Base-by-base conservation (phyloP, 257 asterid genomes). In the Solanum stenotomum region DNA sequence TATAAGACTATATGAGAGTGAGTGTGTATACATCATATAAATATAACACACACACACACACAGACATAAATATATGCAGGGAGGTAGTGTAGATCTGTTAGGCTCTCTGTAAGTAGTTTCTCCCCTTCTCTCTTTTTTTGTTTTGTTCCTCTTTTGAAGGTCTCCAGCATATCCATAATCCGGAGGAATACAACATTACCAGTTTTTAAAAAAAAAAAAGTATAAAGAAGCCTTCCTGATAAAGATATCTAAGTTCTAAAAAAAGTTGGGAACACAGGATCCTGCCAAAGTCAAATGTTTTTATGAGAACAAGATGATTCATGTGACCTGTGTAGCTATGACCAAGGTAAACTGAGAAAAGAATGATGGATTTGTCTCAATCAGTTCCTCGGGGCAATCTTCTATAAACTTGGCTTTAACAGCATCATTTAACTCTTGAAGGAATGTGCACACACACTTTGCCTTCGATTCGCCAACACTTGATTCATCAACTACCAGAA, bases 371-470 rank as follows among this genome's bases (percentile, higher is more conserved):
- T 93, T 96, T 23, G 96, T 93, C 67, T 94, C 96, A 61, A 97
- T 96, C 85, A 96, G 87, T 77, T 92, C 91, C 86, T 94, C 94
- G 5, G 99, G 98, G 89, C 91, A 84, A 89, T 96, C 99, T 87
- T 97, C 99, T 13, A 97, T 93, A 84, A 94, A 97, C 90, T 94
- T 97, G 20, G 98, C 98, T 88, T 97, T 95, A 79, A 96, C 99
- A 5, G 98, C 99, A 93, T 96, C 99, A 90, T 97, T 97, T 92
- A 97, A 90, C 93, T 96, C 99, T 93, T 96, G 96, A 68, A 97
- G 98, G 89, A 95, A 96, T 10, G 99, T 88, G 65, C 98, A 97
- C 15, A 95, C 99, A 6, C 97, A 96, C 88, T 94, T 96, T 74
- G 99, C 98, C 94, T 93, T 97, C 27, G 99, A 96, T 90, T 97